Evolutionary conservation across 192 early-diverging fungal species (phyloP).

Genomic region (Haplosporangium gracile): DNA sequence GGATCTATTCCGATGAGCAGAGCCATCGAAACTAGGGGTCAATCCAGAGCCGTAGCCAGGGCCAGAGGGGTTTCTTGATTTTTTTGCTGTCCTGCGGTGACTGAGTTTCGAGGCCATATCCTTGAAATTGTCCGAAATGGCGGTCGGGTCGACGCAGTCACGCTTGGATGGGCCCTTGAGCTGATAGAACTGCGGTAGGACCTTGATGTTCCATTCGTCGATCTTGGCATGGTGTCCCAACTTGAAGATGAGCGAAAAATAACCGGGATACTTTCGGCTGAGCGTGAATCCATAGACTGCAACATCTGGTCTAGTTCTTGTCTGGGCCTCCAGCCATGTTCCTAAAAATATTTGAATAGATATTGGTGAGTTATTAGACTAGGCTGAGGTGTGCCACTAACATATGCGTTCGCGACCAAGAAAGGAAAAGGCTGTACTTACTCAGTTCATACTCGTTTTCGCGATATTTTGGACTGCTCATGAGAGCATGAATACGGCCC

Average conservation of each 20-base stretch:
- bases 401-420: neutral
- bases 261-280: conserved; percentile 75
- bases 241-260: conserved; percentile 84
- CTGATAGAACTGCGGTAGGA: conserved; percentile 81
- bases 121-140: conserved; percentile 79
- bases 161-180: conserved; percentile 77
- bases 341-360: conserved; percentile 39
- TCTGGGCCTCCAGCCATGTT: conserved; percentile 58
- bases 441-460: conserved; percentile 68
- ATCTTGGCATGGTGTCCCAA: conserved; percentile 72
- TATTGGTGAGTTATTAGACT: conserved; percentile 18
- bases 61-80: neutral
- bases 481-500: conserved; percentile 75
- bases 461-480: conserved; percentile 85
- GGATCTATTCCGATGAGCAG: neutral
- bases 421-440: conserved; percentile 54
- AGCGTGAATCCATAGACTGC: conserved; percentile 89
- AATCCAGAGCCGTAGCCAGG: neutral
- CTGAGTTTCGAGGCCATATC: conserved; percentile 58
- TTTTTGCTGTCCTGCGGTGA: conserved; percentile 25
- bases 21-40: neutral
- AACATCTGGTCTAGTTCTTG: conserved; percentile 69
- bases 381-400: neutral
- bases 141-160: conserved; percentile 76
- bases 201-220: conserved; percentile 79